Conservation (phyloP, 2,329 filamentous ascomycete genomes). For the Pseudogymnoascus sp. region DNA sequence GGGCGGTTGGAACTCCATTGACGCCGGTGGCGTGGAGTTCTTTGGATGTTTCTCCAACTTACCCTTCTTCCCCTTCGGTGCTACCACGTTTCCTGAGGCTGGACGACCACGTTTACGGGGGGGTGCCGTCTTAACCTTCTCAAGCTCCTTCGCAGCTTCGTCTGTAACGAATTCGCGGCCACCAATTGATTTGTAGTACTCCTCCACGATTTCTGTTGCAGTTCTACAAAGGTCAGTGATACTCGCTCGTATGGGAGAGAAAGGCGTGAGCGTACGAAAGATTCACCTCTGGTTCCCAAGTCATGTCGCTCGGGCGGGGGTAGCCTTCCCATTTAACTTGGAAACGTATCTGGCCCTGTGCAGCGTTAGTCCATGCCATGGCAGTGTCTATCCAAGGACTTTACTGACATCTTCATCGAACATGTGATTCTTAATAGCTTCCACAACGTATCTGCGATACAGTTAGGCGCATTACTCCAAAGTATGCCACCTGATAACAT, state of each 20-base stretch:
- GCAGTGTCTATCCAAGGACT: neutral
- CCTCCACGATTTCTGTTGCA: conserved; percentile 51
- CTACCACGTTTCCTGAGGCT: neutral
- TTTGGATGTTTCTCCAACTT: conserved; percentile 38
- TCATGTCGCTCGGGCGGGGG: conserved; percentile 59
- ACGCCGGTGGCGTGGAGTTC: conserved; percentile 40
- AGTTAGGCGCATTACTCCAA: neutral
- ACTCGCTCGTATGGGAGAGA: neutral
- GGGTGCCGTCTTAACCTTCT: neutral
- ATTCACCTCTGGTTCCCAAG: conserved; percentile 74
- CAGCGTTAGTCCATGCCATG: neutral
- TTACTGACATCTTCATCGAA: conserved; percentile 39
- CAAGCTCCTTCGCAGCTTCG: conserved; percentile 36
- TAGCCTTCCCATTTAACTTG: conserved; percentile 79
- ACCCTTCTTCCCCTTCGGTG: neutral
- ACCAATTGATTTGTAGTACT: conserved; percentile 56
- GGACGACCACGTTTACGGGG: neutral
- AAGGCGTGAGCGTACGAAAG: conserved; percentile 36
- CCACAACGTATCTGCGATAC: conserved; percentile 38
- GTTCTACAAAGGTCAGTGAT: conserved; percentile 26
- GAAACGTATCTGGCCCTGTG: conserved; percentile 44
- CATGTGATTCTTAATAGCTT: conserved; percentile 61
- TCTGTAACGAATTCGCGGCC: conserved; percentile 49
- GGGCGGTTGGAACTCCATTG: conserved; percentile 54
- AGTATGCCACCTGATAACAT: neutral